Evolutionary conservation across 116 monocot genomes (phyloP), one percentile per base, ranked within the genome.

Genomic region (Zostera marina): DNA sequence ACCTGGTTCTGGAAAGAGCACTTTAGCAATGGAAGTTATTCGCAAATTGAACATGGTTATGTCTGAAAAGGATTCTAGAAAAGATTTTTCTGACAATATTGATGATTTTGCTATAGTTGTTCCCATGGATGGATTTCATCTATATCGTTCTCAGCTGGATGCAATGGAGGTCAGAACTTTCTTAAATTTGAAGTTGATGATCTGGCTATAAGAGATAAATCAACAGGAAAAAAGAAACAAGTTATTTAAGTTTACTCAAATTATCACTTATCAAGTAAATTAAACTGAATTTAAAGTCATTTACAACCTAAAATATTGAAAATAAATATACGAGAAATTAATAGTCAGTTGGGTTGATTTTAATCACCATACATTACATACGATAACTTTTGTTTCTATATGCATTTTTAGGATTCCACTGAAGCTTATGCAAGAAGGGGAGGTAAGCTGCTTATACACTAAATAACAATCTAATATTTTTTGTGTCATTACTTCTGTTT

Each of bases 341-440:
- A 32, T 32, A 32, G 24, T 8, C 24, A 23, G 11, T 23, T 49
- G 49, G 16, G 2, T 7, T 39, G 13, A 17, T 39, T 63, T 63
- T 41, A 16, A 10, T 38, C 16, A 3, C 17, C 11, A 48, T 17
- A 1, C 47, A 19, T 47, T 49, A 4, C 19, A 47, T 15, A 32
- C 26, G 13, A 15, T 41, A 22, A 17, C 49, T 53, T 38, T 9
- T n/a, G n/a, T n/a, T 52, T 25, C 12, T 26, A 45, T 51, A 14
- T 47, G 24, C 42, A 11, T 59, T 21, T 59, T 59, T 70, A 94
- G 93, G 61, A 96, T 62, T 85, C 94, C 17, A 48, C 82, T 62
- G 94, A 94, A 77, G 94, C 94, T 45, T 82, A 96, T 76, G 94
- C 88, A 65, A 96, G 94, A 73, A 79, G 94, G 72, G 94, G 94